Conservation (phyloP, 148 eudicot genomes). For the Linanthus parryae region DNA sequence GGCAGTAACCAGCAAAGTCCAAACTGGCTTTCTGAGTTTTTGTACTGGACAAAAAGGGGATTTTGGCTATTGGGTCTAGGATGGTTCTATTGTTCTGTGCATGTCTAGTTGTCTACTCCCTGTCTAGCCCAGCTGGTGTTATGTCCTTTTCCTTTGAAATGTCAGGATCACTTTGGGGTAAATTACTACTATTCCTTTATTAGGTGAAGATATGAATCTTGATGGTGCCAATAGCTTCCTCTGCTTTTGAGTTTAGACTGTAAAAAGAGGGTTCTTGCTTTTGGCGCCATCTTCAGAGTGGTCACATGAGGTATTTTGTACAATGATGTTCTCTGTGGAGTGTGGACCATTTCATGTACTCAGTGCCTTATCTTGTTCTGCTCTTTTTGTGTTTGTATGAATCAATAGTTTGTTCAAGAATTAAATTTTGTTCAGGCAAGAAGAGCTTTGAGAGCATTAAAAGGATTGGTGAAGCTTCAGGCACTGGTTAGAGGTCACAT, state of each 20-base stretch:
- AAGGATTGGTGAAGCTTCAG: conserved; percentile 76
- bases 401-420: background rate
- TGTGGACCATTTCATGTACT: too few relatives aligned
- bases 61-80: background rate
- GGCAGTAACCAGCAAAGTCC: background rate
- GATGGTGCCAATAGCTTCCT: conserved; percentile 11
- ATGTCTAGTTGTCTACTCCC: conserved; percentile 6
- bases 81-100: conserved; percentile 3
- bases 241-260: background rate
- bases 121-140: conserved; percentile 12
- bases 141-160: conserved; percentile 22
- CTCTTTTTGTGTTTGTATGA: background rate
- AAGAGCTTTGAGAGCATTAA: conserved; percentile 74
- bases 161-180: conserved; percentile 4
- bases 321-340: background rate
- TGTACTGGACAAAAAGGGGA: background rate
- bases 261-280: background rate
- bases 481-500: conserved; percentile 85
- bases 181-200: too few relatives aligned
- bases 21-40: background rate
- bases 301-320: background rate
- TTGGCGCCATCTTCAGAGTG: conserved; percentile 10
- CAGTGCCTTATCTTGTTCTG: background rate
- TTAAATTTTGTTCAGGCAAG: conserved; percentile 41
- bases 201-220: background rate